A percentile compares a stretch with the other conserved stretches of the same genome.
Conservation (phyloP, 1,139 yeast genomes). For the Yarrowia galli region DNA sequence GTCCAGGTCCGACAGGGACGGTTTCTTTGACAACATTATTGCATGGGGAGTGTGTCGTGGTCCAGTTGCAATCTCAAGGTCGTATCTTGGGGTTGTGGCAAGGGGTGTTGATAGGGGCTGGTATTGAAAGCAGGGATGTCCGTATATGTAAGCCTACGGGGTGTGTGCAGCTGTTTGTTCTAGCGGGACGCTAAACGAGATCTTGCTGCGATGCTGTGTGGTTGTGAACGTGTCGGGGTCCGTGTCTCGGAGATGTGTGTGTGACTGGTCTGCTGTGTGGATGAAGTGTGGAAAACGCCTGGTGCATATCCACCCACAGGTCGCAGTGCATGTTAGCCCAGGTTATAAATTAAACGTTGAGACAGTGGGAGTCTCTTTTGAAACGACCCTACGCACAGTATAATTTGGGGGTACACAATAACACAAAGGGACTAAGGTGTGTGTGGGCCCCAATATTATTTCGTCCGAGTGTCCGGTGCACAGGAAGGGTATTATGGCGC, state of each 20-base stretch:
- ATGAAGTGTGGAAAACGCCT: constrained; percentile 30
- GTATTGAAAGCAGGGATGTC: not conserved
- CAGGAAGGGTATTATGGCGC: not conserved
- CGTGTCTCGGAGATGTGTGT: not conserved
- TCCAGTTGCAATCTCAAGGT: not conserved
- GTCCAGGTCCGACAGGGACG: constrained; percentile 36
- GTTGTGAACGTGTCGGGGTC: not conserved
- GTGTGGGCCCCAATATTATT: not conserved
- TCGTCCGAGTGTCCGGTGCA: not conserved
- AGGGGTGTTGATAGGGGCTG: constrained; percentile 8
- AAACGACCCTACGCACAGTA: constrained; percentile 2
- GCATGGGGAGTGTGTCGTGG: constrained; percentile 19
- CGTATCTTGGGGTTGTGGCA: not conserved
- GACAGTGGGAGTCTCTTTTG: constrained; percentile 14
- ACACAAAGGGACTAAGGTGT: not conserved
- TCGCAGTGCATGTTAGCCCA: not conserved
- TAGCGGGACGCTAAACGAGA: constrained; percentile 13
- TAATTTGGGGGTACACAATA: not conserved
- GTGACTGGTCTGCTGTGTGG: constrained; percentile 19
- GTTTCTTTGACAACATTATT: constrained; percentile 29
- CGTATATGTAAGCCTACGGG: too few relatives aligned
- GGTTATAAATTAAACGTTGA: constrained; percentile 34
- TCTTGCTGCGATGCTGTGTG: not conserved
- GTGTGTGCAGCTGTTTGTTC: not conserved
- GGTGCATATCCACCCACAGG: constrained; percentile 13